phyloP scores from a whole-genome alignment of 2,329 filamentous ascomycete genomes.

The Cladophialophora chaetospira region DNA sequence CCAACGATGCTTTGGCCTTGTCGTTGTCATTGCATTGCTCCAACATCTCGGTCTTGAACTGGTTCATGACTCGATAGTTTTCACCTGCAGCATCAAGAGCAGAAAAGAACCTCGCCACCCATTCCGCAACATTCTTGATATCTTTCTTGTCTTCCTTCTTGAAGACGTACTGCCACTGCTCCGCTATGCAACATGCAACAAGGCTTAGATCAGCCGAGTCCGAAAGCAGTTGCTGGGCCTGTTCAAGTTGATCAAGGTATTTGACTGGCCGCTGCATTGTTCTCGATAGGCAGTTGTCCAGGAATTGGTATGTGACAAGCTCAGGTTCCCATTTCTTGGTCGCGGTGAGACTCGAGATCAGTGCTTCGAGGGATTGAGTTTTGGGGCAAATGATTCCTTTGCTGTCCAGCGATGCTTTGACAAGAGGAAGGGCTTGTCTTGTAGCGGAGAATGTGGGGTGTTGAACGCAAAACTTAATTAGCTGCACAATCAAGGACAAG shows the following conservation, averaged over 20 bases:
- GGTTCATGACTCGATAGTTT: slow-evolving; percentile 49
- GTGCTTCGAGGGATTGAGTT: slow-evolving; percentile 40
- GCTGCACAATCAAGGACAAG: slow-evolving; percentile 46
- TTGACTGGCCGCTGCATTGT: slow-evolving; percentile 79
- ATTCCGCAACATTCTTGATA: slow-evolving; percentile 55
- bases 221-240: slow-evolving; percentile 38
- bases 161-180: slow-evolving; percentile 74
- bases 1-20: slow-evolving; percentile 39
- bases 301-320: slow-evolving; percentile 64
- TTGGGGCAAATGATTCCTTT: slow-evolving; percentile 41
- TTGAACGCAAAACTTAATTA: slow-evolving; percentile 43
- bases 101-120: slow-evolving; percentile 62
- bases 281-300: slow-evolving; percentile 80
- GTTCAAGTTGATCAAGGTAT: slow-evolving; percentile 61
- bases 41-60: slow-evolving; percentile 49
- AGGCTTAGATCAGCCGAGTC: slow-evolving; percentile 46
- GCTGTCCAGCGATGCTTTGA: slow-evolving; percentile 9
- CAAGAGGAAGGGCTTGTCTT: slow-evolving; percentile 9
- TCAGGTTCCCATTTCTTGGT: slow-evolving; percentile 38
- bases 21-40: slow-evolving; percentile 42
- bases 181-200: slow-evolving; percentile 68
- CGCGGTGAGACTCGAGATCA: slow-evolving; percentile 43
- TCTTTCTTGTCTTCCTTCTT: slow-evolving; percentile 52
- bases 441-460: background rate
- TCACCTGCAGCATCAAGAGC: slow-evolving; percentile 57